Conservation (phyloP, 1,139 yeast genomes). For the Debaryomycetaceae sp. region DNA sequence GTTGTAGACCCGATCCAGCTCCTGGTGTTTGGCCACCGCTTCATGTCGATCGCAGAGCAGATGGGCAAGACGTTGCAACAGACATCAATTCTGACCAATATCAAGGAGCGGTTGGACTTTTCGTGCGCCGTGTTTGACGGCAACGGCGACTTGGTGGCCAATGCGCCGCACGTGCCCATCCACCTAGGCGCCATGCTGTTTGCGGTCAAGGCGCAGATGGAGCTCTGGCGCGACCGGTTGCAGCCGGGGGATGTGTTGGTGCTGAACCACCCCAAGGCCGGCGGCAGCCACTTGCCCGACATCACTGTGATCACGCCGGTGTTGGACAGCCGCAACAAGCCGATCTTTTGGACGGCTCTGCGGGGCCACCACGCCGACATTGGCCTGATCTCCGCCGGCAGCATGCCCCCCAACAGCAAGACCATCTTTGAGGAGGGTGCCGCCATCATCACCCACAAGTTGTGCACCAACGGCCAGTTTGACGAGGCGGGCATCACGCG, state of each 20-base stretch:
- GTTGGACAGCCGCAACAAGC: slow-evolving; percentile 24
- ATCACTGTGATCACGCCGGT: slow-evolving; percentile 75
- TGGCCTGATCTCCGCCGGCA: slow-evolving; percentile 43
- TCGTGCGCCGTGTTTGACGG: slow-evolving; percentile 79
- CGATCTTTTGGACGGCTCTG: slow-evolving; percentile 43
- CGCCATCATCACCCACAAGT: slow-evolving; percentile 35
- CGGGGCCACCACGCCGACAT: slow-evolving; percentile 48
- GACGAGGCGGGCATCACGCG: slow-evolving; percentile 39
- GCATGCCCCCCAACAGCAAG: slow-evolving; percentile 46
- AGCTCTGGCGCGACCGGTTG: slow-evolving; percentile 57
- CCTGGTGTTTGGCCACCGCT: slow-evolving; percentile 77
- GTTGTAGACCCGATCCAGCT: slow-evolving; percentile 64
- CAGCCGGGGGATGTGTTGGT: slow-evolving; percentile 72
- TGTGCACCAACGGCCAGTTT: slow-evolving; percentile 33
- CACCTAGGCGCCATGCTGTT: slow-evolving; percentile 87
- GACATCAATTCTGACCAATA: slow-evolving; percentile 81
- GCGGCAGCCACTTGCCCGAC: slow-evolving; percentile 83
- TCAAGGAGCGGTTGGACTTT: slow-evolving; percentile 78
- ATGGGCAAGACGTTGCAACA: slow-evolving; percentile 81
- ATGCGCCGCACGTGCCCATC: slow-evolving; percentile 86
- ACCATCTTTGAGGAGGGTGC: slow-evolving; percentile 45
- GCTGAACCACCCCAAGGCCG: slow-evolving; percentile 75
- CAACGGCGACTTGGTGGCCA: slow-evolving; percentile 75
- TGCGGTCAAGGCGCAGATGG: slow-evolving; percentile 67
- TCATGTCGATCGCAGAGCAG: slow-evolving; percentile 87